phyloP scores from a whole-genome alignment of 1,284 basidiomycete genomes.

The Kalmanozyma brasiliensis region DNA sequence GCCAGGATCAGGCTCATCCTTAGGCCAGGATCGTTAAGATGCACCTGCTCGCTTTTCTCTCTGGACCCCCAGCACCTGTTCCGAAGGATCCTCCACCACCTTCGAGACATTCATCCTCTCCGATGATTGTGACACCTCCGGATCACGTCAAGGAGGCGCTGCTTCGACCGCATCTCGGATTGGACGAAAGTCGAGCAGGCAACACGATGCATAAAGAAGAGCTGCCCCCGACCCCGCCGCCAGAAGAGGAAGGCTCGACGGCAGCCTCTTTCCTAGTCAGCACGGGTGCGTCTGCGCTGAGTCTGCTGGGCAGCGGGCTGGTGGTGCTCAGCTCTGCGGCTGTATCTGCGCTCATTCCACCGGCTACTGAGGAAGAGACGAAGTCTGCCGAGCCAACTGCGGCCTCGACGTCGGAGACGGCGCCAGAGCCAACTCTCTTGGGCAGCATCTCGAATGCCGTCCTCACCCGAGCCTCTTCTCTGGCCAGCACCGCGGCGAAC shows the following conservation, averaged over 20 bases:
- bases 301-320: constrained; percentile 23
- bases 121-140: background rate
- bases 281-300: constrained; percentile 20
- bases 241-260: background rate
- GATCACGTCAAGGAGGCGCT: constrained; percentile 10
- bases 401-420: background rate
- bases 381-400: background rate
- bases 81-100: constrained; percentile 18
- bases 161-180: constrained; percentile 15
- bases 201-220: constrained; percentile 3
- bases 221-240: constrained; percentile 12
- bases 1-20: background rate
- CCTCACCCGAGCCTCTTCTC: constrained; percentile 1
- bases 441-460: constrained; percentile 11
- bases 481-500: constrained; percentile 6
- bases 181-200: background rate
- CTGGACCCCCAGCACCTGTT: constrained; percentile 26
- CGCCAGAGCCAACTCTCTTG: constrained; percentile 1
- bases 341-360: constrained; percentile 9
- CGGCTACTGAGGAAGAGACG: background rate
- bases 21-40: too few relatives aligned
- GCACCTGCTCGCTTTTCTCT: constrained; percentile 19
- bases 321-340: constrained; percentile 16
- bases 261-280: constrained; percentile 11
- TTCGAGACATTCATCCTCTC: background rate